Base-by-base conservation (phyloP, 176 grass and related monocot genomes). In the Rhipidocladum racemiflorum region DNA sequence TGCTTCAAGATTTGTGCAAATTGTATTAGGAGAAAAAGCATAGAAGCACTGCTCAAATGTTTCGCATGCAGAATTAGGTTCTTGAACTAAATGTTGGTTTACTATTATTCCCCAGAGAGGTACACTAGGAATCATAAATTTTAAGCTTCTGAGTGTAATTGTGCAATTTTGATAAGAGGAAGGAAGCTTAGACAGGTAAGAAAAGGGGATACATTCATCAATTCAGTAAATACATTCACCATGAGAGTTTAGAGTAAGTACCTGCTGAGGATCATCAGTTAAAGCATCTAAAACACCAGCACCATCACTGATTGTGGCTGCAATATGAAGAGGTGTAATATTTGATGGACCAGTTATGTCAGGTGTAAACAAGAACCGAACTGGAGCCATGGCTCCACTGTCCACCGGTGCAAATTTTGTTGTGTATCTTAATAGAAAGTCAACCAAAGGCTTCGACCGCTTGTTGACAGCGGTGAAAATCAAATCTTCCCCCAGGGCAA, bases 321-420 rank as follows among this genome's bases (percentile, higher is more conserved):
- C 93, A 72, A 84, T 56, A 84, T 96, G 93, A 81, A 96, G 90
- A 82, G 93, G 90, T 17, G 93, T 95, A 34, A 92, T 77, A 64
- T 85, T 86, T 74, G 85, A 83, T 13, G 76, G 60, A 28, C 85
- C 85, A 67, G 70, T 65, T 79, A 85, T 66, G 61, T 87, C 88
- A 74, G 93, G 93, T 61, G 77, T 88, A 75, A 96, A 96, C 25
- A 96, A 63, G 61, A 90, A 85, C 75, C 34, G 65, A 62, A 54
- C 44, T 65, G 79, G 72, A 72, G 42, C 16, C 17, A 38, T 16
- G 35, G 7, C 18, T 45, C 64, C 67, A 72, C 28, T 35, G 59
- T 70, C 59, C 71, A 76, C 39, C 3, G 38, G 12, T 38, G 51
- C 70, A 70, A 29, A 75, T 17, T 49, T 73, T 29, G 29, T 62